Conservation (phyloP, 2,329 filamentous ascomycete genomes). For the Aureobasidium mangrovei region DNA sequence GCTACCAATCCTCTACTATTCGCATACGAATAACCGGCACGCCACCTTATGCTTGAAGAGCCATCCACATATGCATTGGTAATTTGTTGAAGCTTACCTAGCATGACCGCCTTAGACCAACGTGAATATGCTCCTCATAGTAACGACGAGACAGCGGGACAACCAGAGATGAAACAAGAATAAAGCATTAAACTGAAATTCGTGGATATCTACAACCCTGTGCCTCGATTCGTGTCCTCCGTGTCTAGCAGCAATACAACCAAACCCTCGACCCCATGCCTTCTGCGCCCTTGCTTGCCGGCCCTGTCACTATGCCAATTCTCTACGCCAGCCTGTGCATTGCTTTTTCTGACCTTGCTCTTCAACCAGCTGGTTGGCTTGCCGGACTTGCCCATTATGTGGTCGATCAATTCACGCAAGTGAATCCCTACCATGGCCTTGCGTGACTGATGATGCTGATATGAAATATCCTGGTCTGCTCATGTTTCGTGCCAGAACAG, state of each 20-base stretch:
- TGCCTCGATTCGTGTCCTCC: not conserved
- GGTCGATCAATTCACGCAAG: not conserved
- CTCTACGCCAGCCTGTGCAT: not conserved
- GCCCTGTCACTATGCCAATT: conserved; percentile 1
- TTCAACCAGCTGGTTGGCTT: not conserved
- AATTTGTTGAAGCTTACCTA: too few relatives aligned
- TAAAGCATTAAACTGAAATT: conserved; percentile 5
- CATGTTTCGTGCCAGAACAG: not conserved
- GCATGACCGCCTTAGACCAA: too few relatives aligned
- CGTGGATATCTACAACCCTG: conserved; percentile 13
- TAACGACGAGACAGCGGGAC: too few relatives aligned
- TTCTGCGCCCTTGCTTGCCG: conserved; percentile 4
- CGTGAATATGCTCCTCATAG: too few relatives aligned
- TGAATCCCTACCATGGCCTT: not conserved
- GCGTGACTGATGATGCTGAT: not conserved
- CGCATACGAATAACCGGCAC: too few relatives aligned
- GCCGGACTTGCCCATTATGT: conserved; percentile 1
- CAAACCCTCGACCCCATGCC: not conserved
- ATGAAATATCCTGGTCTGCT: not conserved
- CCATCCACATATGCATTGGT: too few relatives aligned
- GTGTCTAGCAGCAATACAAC: not conserved
- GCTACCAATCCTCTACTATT: not conserved
- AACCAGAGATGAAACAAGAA: not conserved
- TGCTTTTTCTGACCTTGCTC: not conserved
- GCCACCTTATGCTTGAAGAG: too few relatives aligned